phyloP scores from a whole-genome alignment of 331 rosid species.

The Acacia pycnantha region DNA sequence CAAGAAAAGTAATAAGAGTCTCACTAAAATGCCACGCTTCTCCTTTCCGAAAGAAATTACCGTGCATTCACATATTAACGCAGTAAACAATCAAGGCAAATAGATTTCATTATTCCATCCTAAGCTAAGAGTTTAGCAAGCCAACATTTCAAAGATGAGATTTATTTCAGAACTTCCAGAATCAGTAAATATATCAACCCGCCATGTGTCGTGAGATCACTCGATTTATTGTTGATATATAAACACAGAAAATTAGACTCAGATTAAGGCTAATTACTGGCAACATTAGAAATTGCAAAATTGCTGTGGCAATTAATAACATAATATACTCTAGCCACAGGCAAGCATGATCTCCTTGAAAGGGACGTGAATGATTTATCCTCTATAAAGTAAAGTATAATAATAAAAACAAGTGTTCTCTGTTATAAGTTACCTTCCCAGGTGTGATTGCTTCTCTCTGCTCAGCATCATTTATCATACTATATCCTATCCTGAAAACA shows the following conservation, averaged over 20 bases:
- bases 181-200: background rate
- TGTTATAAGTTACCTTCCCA: conserved; percentile 67
- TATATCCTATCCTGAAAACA: conserved; percentile 83
- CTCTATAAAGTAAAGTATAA: background rate
- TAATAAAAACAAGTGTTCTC: background rate
- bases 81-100: conserved; percentile 1
- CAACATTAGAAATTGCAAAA: background rate
- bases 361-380: background rate
- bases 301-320: conserved; percentile 4
- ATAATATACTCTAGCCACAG: background rate
- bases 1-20: conserved; percentile 13
- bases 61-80: background rate
- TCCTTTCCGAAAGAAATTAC: background rate
- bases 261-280: background rate
- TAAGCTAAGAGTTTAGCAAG: background rate
- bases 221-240: background rate
- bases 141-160: conserved; percentile 10
- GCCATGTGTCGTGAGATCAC: conserved; percentile 1
- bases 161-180: conserved; percentile 25
- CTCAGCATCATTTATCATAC: conserved; percentile 95
- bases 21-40: background rate
- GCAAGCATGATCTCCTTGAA: background rate
- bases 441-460: conserved; percentile 82
- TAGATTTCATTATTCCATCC: background rate
- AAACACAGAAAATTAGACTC: background rate